Evolutionary conservation across 805 yeast genomes (phyloP).

Genomic region (Myxozyma mucilagina): DNA sequence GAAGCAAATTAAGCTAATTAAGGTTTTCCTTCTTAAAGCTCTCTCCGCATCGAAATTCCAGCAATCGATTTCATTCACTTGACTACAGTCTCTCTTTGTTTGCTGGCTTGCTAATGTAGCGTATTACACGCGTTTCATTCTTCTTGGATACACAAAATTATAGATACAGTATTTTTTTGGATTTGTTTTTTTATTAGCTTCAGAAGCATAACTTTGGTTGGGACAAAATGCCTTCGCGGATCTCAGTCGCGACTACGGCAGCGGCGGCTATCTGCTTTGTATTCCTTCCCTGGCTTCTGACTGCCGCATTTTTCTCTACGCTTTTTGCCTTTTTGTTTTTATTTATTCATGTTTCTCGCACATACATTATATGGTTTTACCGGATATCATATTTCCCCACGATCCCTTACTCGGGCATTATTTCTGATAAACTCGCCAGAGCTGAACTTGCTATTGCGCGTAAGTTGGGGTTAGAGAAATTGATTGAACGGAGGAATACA

Average conservation of each 20-base stretch:
- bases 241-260: not conserved
- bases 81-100: too few relatives aligned
- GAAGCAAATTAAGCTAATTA: too few relatives aligned
- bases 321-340: not conserved
- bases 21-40: too few relatives aligned
- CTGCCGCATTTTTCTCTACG: conserved; percentile 16
- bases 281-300: conserved; percentile 9
- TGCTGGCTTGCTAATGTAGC: too few relatives aligned
- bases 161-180: too few relatives aligned
- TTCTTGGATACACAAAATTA: too few relatives aligned
- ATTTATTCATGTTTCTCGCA: not conserved
- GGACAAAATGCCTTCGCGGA: not conserved
- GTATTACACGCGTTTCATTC: too few relatives aligned
- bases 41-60: too few relatives aligned
- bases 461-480: not conserved
- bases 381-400: not conserved
- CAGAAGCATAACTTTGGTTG: too few relatives aligned
- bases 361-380: conserved; percentile 7
- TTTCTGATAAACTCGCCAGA: not conserved
- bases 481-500: not conserved
- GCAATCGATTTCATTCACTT: too few relatives aligned
- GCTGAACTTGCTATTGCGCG: not conserved
- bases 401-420: not conserved
- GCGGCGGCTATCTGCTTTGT: not conserved
- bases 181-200: too few relatives aligned